phyloP scores from a whole-genome alignment of 2,329 filamentous ascomycete genomes.

The Trichoderma asperellum region DNA sequence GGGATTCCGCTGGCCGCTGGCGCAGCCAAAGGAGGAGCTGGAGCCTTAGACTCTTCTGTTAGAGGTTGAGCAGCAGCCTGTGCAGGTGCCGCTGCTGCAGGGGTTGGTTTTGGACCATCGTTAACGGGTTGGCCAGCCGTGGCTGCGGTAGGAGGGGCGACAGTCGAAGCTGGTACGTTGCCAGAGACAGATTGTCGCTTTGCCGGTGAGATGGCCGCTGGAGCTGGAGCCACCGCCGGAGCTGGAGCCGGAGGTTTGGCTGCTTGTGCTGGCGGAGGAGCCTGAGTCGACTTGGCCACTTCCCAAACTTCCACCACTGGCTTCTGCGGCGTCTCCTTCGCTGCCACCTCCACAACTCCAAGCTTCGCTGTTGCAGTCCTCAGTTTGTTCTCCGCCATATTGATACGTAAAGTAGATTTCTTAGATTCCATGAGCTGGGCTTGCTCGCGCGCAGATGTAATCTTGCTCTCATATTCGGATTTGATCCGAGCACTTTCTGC shows the following conservation, averaged over 20 bases:
- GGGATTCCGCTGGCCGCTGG: slow-evolving; percentile 33
- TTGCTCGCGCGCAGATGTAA: slow-evolving; percentile 60
- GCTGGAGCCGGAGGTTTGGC: slow-evolving; percentile 11
- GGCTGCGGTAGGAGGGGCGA: slow-evolving; percentile 9
- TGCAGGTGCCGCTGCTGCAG: slow-evolving; percentile 23
- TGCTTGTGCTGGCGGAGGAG: slow-evolving; percentile 36
- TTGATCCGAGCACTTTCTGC: slow-evolving; percentile 64
- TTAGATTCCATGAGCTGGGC: slow-evolving; percentile 75
- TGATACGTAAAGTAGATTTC: slow-evolving; percentile 73
- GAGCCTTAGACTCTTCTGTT: background rate
- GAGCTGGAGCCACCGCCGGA: slow-evolving; percentile 21
- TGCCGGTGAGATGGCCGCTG: slow-evolving; percentile 34
- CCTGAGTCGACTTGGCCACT: slow-evolving; percentile 63
- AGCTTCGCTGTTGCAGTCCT: slow-evolving; percentile 71
- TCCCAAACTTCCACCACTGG: slow-evolving; percentile 88
- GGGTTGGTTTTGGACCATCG: slow-evolving; percentile 29
- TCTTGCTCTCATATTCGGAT: slow-evolving; percentile 59
- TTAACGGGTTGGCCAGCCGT: slow-evolving; percentile 2
- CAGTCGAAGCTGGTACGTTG: slow-evolving; percentile 26
- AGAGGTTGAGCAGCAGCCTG: slow-evolving; percentile 21
- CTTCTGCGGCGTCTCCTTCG: slow-evolving; percentile 80
- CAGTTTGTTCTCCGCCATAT: slow-evolving; percentile 74
- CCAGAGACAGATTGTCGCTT: slow-evolving; percentile 34
- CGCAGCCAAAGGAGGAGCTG: background rate
- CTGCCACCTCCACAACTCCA: slow-evolving; percentile 77